Evolutionary conservation across 108 stramenopile genomes (phyloP), one percentile per base, ranked within the genome.

Genomic region (Parietichytrium sp.): DNA sequence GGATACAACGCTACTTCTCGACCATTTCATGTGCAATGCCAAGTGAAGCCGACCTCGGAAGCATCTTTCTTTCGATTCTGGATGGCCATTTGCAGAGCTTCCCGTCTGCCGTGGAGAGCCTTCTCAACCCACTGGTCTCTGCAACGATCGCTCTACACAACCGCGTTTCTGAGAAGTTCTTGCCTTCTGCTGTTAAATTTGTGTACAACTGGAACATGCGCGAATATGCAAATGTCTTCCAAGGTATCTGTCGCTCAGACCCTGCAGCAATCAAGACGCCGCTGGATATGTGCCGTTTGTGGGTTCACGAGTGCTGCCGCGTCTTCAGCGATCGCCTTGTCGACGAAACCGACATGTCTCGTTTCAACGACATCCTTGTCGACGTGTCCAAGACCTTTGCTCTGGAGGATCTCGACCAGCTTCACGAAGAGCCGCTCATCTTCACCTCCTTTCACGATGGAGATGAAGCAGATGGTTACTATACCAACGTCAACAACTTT

Each of bases 201-300:
- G 93, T 93, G 81, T 95, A 95, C 86, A 94, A 94, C 83, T 95
- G 94, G 94, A 94, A 94, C 86, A 92, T 95, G 92, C 92, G 95
- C 49, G 95, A 95, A 52, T 84, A 94, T 10, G 83, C 91, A 18
- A 95, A 95, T 49, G 88, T 95, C 27, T 95, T 94, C 86, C 94
- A 94, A 85, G 93, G 94, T 3, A 55, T 92, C 49, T 93, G 91
- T 77, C 85, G 86, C 38, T 86, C 91, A 50, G 89, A 84, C 47
- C 47, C 87, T 13, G 89, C 92, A 25, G 89, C 89, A 54, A 93
- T 88, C 51, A 79, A 83, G 52, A 90, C 93, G 36, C 87, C 91
- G 27, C 13, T 50, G 8, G 86, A 85, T 79, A 50, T 94, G 31
- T 81, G 83, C 4, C 88, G 90, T 4, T 86, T 95, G 13, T 95